Base-by-base conservation (phyloP, 108 stramenopile genomes). In the Nannochloropsis salina region DNA sequence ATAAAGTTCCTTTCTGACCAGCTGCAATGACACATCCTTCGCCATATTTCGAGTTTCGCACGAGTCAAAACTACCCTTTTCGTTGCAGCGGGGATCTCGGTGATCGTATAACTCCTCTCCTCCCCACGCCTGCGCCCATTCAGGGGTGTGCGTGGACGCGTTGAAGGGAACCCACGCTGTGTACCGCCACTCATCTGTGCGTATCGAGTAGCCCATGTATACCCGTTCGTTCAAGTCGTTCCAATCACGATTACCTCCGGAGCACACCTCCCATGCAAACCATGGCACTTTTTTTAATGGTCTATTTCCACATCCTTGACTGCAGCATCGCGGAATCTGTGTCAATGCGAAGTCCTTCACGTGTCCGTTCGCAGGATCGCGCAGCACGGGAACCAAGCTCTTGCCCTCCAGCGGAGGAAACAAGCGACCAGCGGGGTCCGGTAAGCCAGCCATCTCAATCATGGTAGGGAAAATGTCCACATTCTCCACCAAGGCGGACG, bases 261-360 rank as follows among this genome's bases (percentile, higher is more conserved):
- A 4, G n/a, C 61, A 74, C 61, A 74, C 61, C 3, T 74, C 61
- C 61, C 61, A 74, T n/a, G 15, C n/a, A 15, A 74, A n/a, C 4
- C n/a, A 74, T 15, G 4, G 15, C 61, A 74, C 61, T n/a, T 74
- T 6, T n/a, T 74, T n/a, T n/a, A 74, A 15, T n/a, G 15, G 15
- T n/a, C n/a, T n/a, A 3, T n/a, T 74, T n/a, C 61, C 61, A n/a
- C 61, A 74, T 6, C 61, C 61, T 6, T 15, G n/a, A 74, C 61
- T 74, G n/a, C 61, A 74, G n/a, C 61, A 74, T n/a, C 61, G 61
- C 61, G 61, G 20, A 74, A 74, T 74, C 61, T 74, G 61, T n/a
- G 61, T 74, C 61, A 74, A n/a, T n/a, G 61, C 61, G 6, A 74
- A 74, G n/a, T 74, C 61, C 61, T 74, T 74, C 3, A 74, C 61